These are phyloP conservation scores for Chondrus crispus DNA, from an alignment of 23 red algal genomes.

Conservation along the genomic window DNA sequence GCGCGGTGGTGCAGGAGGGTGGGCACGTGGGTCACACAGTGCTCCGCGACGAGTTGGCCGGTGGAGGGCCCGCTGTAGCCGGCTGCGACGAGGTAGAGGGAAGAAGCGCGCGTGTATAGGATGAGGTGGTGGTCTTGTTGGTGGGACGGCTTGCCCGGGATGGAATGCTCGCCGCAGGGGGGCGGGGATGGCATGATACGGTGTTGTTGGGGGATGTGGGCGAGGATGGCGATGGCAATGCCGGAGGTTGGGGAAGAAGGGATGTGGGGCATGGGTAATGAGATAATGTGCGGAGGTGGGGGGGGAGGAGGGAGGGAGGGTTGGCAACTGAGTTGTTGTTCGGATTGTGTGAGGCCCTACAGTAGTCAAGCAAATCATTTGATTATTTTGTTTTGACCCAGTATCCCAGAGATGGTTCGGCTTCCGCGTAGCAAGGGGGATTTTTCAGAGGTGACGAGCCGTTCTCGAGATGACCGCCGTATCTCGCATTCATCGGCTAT, in stretches of 20 bases:
- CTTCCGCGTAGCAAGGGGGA: no score
- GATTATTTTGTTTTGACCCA: no score
- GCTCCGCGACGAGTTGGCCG: slow-evolving; percentile 32
- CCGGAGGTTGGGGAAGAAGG: background rate
- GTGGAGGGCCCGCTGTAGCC: slow-evolving; percentile 1
- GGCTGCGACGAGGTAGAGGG: slow-evolving; percentile 17
- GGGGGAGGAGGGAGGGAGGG: background rate
- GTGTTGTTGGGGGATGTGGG: background rate
- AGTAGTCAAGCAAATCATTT: no score
- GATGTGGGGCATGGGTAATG: background rate
- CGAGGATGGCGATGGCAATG: background rate
- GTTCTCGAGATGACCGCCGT: no score
- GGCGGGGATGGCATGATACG: background rate
- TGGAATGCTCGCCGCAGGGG: background rate
- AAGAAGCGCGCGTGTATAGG: background rate
- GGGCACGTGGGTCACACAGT: background rate
- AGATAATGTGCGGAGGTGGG: background rate
- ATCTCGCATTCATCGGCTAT: no score
- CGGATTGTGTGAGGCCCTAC: no score
- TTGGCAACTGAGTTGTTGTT: background rate
- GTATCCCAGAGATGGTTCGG: no score
- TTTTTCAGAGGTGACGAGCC: no score
- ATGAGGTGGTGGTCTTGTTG: slow-evolving; percentile 52
- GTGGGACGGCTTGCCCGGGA: background rate
- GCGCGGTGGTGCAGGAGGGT: background rate